Evolutionary conservation across 768 basidiomycete species (phyloP).

Genomic region (Tricholoma sp.): DNA sequence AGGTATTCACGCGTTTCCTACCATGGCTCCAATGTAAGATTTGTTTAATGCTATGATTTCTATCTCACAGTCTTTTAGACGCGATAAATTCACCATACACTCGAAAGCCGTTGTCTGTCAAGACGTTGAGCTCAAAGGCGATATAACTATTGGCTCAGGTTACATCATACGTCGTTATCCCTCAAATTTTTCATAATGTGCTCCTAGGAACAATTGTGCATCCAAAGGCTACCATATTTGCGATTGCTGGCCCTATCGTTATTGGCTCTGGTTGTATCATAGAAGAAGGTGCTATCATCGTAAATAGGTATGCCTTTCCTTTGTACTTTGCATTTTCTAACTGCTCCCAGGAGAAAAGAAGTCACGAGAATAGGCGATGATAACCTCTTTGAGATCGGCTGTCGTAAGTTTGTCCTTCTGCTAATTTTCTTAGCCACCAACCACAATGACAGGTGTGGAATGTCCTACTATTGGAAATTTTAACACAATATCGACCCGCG

Average conservation of each 20-base stretch:
- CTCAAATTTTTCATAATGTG: background rate
- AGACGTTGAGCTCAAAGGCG: constrained; percentile 91
- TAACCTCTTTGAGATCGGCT: constrained; percentile 92
- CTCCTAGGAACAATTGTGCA: constrained; percentile 77
- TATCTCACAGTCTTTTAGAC: constrained; percentile 36
- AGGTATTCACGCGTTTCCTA: background rate
- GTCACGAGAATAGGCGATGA: constrained; percentile 92
- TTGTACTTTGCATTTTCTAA: background rate
- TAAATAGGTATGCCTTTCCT: constrained; percentile 61
- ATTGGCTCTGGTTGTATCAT: constrained; percentile 87
- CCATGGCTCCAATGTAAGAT: constrained; percentile 15
- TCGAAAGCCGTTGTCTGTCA: constrained; percentile 89
- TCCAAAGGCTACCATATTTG: constrained; percentile 91
- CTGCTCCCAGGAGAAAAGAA: constrained; percentile 54
- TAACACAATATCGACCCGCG: constrained; percentile 84
- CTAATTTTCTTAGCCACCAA: background rate
- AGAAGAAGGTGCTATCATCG: constrained; percentile 86
- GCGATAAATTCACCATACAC: constrained; percentile 86
- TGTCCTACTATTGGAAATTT: constrained; percentile 76
- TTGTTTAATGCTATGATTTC: background rate
- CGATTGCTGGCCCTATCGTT: constrained; percentile 84
- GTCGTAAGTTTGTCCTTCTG: constrained; percentile 52
- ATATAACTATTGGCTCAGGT: constrained; percentile 90
- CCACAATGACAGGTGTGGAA: constrained; percentile 63
- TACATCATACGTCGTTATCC: background rate